phyloP scores from a whole-genome alignment of 2,329 filamentous ascomycete genomes.

The Drechmeria coniospora region DNA sequence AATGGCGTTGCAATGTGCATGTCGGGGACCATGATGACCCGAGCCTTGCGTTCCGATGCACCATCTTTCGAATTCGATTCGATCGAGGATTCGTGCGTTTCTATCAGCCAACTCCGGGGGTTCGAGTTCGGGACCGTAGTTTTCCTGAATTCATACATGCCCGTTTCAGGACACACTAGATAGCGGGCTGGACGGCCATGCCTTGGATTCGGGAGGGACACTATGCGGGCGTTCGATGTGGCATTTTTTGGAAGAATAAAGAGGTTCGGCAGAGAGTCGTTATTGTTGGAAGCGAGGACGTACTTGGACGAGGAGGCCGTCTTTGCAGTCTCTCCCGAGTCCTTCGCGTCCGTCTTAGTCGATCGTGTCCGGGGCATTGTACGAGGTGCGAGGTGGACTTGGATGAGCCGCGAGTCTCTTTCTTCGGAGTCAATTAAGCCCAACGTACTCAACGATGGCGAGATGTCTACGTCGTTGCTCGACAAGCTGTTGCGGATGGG shows the following conservation, averaged over 20 bases:
- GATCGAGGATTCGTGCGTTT: slow-evolving; percentile 11
- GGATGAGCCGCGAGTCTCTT: too few relatives aligned
- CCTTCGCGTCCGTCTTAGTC: slow-evolving; percentile 16
- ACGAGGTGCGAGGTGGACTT: neutral
- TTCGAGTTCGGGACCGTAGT: slow-evolving; percentile 35
- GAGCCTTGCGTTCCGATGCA: slow-evolving; percentile 7
- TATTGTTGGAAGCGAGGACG: slow-evolving; percentile 21
- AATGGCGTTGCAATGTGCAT: slow-evolving; percentile 73
- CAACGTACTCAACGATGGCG: too few relatives aligned
- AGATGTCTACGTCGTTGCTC: too few relatives aligned
- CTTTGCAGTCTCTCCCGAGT: slow-evolving; percentile 12
- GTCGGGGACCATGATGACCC: slow-evolving; percentile 49
- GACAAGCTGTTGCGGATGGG: too few relatives aligned
- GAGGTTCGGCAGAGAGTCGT: slow-evolving; percentile 32
- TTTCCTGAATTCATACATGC: slow-evolving; percentile 50
- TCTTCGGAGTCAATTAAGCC: too few relatives aligned
- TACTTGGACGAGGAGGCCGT: slow-evolving; percentile 19
- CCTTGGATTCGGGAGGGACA: slow-evolving; percentile 45
- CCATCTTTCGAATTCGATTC: slow-evolving; percentile 8
- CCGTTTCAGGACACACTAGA: slow-evolving; percentile 43
- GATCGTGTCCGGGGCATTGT: slow-evolving; percentile 37
- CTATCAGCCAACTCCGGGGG: slow-evolving; percentile 49
- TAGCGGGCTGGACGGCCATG: slow-evolving; percentile 40
- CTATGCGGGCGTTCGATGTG: slow-evolving; percentile 37
- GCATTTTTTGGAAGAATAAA: slow-evolving; percentile 46